Conservation (phyloP, 257 asterid species). For the Ligustrum vulgare region DNA sequence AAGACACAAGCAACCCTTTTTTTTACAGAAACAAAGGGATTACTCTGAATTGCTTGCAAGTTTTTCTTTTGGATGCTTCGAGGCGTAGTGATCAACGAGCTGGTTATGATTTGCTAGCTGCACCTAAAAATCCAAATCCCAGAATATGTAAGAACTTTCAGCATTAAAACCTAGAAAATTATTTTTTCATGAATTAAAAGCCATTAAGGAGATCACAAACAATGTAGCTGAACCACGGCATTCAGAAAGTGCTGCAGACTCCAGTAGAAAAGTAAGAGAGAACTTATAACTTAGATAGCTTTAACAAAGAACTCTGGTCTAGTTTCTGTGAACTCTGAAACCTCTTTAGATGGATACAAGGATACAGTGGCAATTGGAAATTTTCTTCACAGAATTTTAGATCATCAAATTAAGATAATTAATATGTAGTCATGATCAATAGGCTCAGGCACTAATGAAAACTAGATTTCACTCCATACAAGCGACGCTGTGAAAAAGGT, state of each 20-base stretch:
- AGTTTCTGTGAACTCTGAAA: too few species aligned
- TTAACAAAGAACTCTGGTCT: too few species aligned
- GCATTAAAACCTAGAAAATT: too few species aligned
- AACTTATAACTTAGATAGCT: too few species aligned
- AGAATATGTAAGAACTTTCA: not conserved
- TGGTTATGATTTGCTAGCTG: constrained; percentile 92
- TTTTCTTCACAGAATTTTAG: not conserved
- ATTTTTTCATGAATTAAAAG: too few species aligned
- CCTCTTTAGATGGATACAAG: too few species aligned
- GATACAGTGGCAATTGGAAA: too few species aligned
- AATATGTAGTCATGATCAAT: not conserved
- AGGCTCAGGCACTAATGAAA: not conserved
- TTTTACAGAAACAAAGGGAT: constrained; percentile 19
- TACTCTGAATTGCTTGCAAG: constrained; percentile 77
- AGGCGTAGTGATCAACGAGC: constrained; percentile 75
- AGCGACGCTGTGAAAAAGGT: not conserved
- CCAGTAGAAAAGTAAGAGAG: not conserved
- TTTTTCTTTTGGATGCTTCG: constrained; percentile 92
- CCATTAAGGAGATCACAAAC: too few species aligned
- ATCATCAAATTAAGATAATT: too few species aligned
- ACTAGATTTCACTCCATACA: not conserved
- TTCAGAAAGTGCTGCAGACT: not conserved
- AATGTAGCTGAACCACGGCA: not conserved
- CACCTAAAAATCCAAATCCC: constrained; percentile 41
- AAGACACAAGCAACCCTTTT: not conserved